These are phyloP conservation scores for Aspergillus ochraceus DNA, from an alignment of 2,329 filamentous ascomycete species.

Conservation along the genomic window DNA sequence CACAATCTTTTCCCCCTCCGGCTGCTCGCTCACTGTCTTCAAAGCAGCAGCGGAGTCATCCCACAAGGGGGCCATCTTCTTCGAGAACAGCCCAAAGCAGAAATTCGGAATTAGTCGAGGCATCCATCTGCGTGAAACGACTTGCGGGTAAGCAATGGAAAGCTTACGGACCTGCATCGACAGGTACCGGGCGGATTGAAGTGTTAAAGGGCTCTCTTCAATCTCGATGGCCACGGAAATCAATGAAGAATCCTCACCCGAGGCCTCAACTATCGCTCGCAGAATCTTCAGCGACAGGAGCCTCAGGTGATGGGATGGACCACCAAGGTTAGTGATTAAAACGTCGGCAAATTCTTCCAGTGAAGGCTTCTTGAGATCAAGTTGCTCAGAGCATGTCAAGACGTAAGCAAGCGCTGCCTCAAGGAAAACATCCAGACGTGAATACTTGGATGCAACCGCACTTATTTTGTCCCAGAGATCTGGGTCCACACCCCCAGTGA, in stretches of 20 bases:
- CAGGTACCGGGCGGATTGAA: slow-evolving; percentile 74
- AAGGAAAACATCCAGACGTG: slow-evolving; percentile 65
- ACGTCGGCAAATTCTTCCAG: slow-evolving; percentile 63
- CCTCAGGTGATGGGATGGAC: slow-evolving; percentile 72
- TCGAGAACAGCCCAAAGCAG: slow-evolving; percentile 84
- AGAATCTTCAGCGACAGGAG: slow-evolving; percentile 72
- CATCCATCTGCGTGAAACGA: slow-evolving; percentile 64
- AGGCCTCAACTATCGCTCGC: slow-evolving; percentile 52
- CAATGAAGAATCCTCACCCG: slow-evolving; percentile 47
- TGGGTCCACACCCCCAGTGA: slow-evolving; percentile 58
- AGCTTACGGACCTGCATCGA: slow-evolving; percentile 85
- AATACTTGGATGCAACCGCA: slow-evolving; percentile 65
- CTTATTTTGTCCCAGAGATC: slow-evolving; percentile 66
- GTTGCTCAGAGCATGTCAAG: slow-evolving; percentile 25
- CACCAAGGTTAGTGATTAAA: slow-evolving; percentile 71
- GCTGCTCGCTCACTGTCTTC: slow-evolving; percentile 69
- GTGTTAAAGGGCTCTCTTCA: slow-evolving; percentile 74
- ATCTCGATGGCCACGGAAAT: slow-evolving; percentile 69
- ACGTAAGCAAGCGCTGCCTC: slow-evolving; percentile 59
- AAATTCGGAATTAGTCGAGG: slow-evolving; percentile 74
- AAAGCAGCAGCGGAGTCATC: slow-evolving; percentile 77
- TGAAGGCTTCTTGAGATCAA: slow-evolving; percentile 51
- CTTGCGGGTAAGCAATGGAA: slow-evolving; percentile 61
- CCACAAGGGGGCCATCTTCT: slow-evolving; percentile 83
- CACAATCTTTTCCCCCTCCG: slow-evolving; percentile 70